Percentiles rank a stretch among this genome's conserved stretches.
These are phyloP conservation scores for Nemania diffusa DNA, from an alignment of 2,329 filamentous ascomycete species.

Conservation along the genomic window DNA sequence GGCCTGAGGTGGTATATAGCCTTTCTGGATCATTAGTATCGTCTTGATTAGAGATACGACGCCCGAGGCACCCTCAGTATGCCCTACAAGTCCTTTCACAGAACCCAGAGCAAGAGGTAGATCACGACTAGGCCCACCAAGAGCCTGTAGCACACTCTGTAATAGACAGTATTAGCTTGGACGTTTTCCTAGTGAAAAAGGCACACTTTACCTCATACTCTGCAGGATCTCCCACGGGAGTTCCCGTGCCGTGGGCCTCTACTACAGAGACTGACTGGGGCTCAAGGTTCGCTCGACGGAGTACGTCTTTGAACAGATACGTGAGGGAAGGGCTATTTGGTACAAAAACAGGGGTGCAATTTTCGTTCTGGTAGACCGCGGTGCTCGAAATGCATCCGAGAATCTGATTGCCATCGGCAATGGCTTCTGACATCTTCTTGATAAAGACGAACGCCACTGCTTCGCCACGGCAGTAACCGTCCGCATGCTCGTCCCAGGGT, in stretches of 20 bases:
- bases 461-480: conserved; percentile 65
- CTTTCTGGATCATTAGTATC: conserved; percentile 44
- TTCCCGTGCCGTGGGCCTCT: conserved; percentile 51
- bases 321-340: too few relatives aligned
- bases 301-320: too few relatives aligned
- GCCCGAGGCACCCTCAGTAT: conserved; percentile 49
- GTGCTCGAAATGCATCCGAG: conserved; percentile 52
- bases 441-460: conserved; percentile 57
- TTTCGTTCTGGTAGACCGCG: conserved; percentile 54
- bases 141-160: too few relatives aligned
- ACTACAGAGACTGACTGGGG: conserved; percentile 26
- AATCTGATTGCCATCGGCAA: conserved; percentile 58
- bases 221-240: conserved; percentile 52
- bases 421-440: conserved; percentile 58
- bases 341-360: conserved; percentile 42
- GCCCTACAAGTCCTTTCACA: conserved; percentile 51
- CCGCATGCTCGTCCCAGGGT: conserved; percentile 53
- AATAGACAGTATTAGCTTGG: too few relatives aligned
- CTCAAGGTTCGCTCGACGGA: too few relatives aligned
- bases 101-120: conserved; percentile 40
- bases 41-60: conserved; percentile 48
- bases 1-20: conserved; percentile 48
- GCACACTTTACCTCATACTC: conserved; percentile 44
- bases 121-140: too few relatives aligned
- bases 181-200: too few relatives aligned